Percentiles rank a stretch among this genome's conserved stretches.
phyloP scores from a whole-genome alignment of 2,329 filamentous ascomycete genomes.

The Orbilia javanica region DNA sequence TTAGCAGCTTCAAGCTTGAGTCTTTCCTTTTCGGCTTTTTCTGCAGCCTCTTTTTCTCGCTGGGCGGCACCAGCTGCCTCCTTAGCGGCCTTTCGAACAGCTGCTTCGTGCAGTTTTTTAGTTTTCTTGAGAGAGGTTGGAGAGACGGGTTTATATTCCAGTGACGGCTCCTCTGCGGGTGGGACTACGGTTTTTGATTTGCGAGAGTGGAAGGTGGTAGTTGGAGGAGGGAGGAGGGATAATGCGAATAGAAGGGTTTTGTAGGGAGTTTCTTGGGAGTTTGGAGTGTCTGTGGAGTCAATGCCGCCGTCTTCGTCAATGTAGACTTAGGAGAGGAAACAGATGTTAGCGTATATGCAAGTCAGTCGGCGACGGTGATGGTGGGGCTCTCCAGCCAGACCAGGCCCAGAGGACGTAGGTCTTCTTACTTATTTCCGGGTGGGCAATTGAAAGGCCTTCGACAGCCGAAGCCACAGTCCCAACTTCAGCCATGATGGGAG shows the following conservation, averaged over 20 bases:
- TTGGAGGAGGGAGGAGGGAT: conserved; percentile 71
- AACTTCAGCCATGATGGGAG: conserved; percentile 49
- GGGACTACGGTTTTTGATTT: conserved; percentile 61
- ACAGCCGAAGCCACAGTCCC: conserved; percentile 36
- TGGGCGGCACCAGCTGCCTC: conserved; percentile 80
- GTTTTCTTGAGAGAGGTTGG: conserved; percentile 81
- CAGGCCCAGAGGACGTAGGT: neutral
- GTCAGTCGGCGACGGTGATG: neutral
- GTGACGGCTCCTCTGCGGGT: conserved; percentile 71
- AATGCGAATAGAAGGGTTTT: conserved; percentile 81
- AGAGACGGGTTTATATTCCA: conserved; percentile 75
- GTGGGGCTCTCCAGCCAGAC: conserved; percentile 1
- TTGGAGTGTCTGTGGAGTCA: conserved; percentile 76
- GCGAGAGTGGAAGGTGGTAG: conserved; percentile 60
- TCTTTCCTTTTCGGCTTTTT: conserved; percentile 78
- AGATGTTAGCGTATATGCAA: neutral
- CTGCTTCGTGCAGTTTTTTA: conserved; percentile 69
- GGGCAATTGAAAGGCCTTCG: conserved; percentile 44
- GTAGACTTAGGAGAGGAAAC: conserved; percentile 69
- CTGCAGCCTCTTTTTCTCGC: conserved; percentile 83
- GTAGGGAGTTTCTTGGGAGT: conserved; percentile 80
- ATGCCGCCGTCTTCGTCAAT: conserved; percentile 83
- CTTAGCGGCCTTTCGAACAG: conserved; percentile 79
- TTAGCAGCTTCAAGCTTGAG: conserved; percentile 83
- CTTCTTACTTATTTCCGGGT: conserved; percentile 49